Base-by-base conservation (phyloP, 192 early-diverging fungal genomes). In the Umbelopsis sp. region DNA sequence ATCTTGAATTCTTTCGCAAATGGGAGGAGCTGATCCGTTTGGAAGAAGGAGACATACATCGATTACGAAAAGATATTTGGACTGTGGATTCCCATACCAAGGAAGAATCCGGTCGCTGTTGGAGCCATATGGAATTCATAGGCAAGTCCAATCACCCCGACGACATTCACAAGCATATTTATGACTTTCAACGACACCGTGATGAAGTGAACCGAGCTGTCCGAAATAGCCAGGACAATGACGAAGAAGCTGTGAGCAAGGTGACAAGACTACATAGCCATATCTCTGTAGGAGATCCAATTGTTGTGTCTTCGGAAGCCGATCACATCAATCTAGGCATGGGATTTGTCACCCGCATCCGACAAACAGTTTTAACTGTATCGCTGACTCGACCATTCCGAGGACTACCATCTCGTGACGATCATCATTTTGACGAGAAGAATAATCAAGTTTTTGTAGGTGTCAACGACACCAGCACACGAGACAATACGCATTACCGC, bases 251-350 rank as follows among this genome's bases (percentile, higher is more conserved):
- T 4, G 11, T 45, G 0, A 6, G 21, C 21, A 66, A 71, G 24
- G 59, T 51, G 6, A 78, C 81, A 0, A 69, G 84, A 11, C 50
- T 89, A 12, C 75, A 77, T 25, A 81, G 81, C 47, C 84, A 85
- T 5, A 83, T 93, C 32, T 65, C 72, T 25, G 83, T 88, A 0
- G 93, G 92, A 12, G 96, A 98, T 66, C 88, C 90, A 0, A 83
- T 98, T 24, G 87, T 95, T 0, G 80, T 98, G 9, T 97, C 96
- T 0, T 89, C 87, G 7, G 91, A 92, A 62, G 70, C 74, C 5
- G 89, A 88, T 0, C 91, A 94, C 47, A 89, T 88, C 69, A 90
- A 91, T 7, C 62, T 98, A 5, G 90, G 90, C 0, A 85, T 91
- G 21, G 96, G 96, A 0, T 93, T 87, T 69, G 84, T 97, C 5